Conservation (phyloP, 805 yeast species). For the Myxozyma sirexii region DNA sequence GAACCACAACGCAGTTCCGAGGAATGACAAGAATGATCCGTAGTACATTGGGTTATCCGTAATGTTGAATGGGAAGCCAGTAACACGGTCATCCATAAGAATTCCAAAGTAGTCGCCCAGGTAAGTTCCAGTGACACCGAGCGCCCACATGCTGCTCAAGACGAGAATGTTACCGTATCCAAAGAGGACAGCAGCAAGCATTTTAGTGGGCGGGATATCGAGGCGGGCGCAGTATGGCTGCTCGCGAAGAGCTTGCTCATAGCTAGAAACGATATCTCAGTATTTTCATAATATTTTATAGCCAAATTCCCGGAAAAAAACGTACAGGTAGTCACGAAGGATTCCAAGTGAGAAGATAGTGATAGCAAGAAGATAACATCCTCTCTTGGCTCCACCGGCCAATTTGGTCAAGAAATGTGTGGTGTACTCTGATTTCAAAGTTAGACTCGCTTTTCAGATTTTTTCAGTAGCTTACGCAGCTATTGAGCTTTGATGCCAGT, state of each 20-base stretch:
- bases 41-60: conserved; percentile 95
- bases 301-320: neutral
- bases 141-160: conserved; percentile 79
- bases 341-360: conserved; percentile 87
- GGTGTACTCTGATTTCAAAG: conserved; percentile 58
- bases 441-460: neutral
- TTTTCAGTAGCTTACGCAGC: neutral
- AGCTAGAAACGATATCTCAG: conserved; percentile 35
- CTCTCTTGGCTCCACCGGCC: conserved; percentile 67
- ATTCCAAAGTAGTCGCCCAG: conserved; percentile 98
- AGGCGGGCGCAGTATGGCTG: conserved; percentile 71
- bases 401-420: conserved; percentile 75
- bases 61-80: conserved; percentile 90
- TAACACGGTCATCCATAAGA: conserved; percentile 85
- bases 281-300: neutral
- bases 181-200: conserved; percentile 60
- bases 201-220: conserved; percentile 45
- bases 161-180: conserved; percentile 80
- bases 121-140: conserved; percentile 96
- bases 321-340: conserved; percentile 67
- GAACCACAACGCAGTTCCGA: conserved; percentile 81
- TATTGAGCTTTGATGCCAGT: neutral
- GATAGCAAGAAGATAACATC: conserved; percentile 82
- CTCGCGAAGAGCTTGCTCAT: conserved; percentile 66
- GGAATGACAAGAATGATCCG: conserved; percentile 85